Base-by-base conservation (phyloP, 2,329 filamentous ascomycete species). In the Cadophora luteo-olivacea region DNA sequence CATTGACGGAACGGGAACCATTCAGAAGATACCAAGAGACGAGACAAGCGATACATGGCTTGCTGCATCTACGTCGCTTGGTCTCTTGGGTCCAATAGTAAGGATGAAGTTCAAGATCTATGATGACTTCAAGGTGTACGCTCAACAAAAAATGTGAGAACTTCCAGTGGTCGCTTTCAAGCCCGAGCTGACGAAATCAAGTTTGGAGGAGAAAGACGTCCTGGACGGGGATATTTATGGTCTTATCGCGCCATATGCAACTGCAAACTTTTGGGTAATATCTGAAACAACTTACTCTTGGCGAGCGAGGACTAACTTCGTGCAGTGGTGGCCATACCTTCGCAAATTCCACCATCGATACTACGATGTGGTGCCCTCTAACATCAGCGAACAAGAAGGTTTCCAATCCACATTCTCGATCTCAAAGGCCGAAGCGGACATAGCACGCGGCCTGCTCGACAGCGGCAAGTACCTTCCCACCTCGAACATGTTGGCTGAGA, bases 341-440 rank as follows among this genome's bases (percentile, higher is more conserved):
- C 65, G 65, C 19, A 68, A 70, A 32, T 72, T 72, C 32, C 70
- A 72, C 32, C 70, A 72, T 25, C 63, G 70, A 29, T 72, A 70
- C 48, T 72, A 72, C 57, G 69, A 72, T n/a, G 65, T 70, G 12
- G 69, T 72, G 1, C 69, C 69, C 16, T 68, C 67, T 14, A 67
- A 68, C 16, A 51, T 36, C 5, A 66, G 25, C n/a, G 22, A 33
- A 1, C 70, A 72, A 51, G 6, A 68, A 67, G 70, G 69, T 1
- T 72, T 72, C 36, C 70, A 72, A 61, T 65, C 58, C 61, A 72
- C 70, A 0, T 72, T 72, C 61, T 70, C 69, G n/a, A 71, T 71
- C 22, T 69, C 67, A 14, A 61, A 66, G 25, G 1, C 67, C 32
- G 70, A 72, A 65, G 70, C 70, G n/a, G 66, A 61, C 11, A 54